Evolutionary conservation across 2,329 filamentous ascomycete species (phyloP), one percentile per base, ranked within the genome.

Genomic region (Pseudocercospora fuligena): DNA sequence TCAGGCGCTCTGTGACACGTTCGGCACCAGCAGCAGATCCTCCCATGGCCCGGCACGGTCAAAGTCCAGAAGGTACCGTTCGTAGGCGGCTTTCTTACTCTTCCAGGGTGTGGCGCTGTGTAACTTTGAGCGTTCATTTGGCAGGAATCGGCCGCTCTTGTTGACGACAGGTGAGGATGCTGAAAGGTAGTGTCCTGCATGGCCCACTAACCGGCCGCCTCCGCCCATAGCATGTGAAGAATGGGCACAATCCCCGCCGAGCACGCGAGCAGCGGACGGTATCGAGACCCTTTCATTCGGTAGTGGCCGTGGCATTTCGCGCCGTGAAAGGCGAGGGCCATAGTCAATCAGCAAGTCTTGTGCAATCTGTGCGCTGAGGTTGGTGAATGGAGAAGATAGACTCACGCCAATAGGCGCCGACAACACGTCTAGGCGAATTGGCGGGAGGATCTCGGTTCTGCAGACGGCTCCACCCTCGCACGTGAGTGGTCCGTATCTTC

Each of bases 1-100:
- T 46, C 56, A 27, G 64, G 65, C 69, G 67, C 69, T 64, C 59
- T 69, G 66, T 69, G 61, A 60, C 59, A 67, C 69, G 60, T 65
- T 67, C 69, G 66, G 66, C 64, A 62, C 62, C 69, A 69, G 54
- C 57, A 61, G 65, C 46, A 51, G 61, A 65, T 65, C 61, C 16
- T 14, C 36, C 60, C 61, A 59, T 62, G 36, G 58, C 29, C 40
- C 51, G 25, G 56, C 29, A 59, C 25, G 54, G 25, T 47, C 62
- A 46, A 47, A 62, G 61, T 51, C 51, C 59, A 64, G 51, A 25
- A 43, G 54, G 27, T 11, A n/a, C n/a, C n/a, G n/a, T n/a, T n/a
- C n/a, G n/a, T n/a, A 14, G 25, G 43, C 43, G 53, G 25, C 43
- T 21, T 46, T 14, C 16, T 23, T 60, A 29, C 31, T 33, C 53